These are phyloP conservation scores for Cryphonectria nitschkei DNA, from an alignment of 2,329 filamentous ascomycete species.

Conservation along the genomic window DNA sequence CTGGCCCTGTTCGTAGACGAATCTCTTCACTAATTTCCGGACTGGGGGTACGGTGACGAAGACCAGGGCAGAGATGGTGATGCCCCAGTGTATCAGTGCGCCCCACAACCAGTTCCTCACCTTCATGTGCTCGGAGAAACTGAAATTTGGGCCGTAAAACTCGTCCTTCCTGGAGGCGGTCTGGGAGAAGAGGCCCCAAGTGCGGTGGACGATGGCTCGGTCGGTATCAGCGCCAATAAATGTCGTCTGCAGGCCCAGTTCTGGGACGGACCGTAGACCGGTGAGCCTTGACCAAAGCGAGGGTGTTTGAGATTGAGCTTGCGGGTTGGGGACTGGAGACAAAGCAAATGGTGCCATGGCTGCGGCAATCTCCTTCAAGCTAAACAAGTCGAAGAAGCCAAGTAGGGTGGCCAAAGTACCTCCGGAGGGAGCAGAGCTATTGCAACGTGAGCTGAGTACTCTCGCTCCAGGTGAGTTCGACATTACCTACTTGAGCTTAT, in stretches of 20 bases:
- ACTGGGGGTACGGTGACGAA: slow-evolving; percentile 50
- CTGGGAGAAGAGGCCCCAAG: slow-evolving; percentile 63
- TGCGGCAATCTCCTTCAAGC: slow-evolving; percentile 49
- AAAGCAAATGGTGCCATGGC: slow-evolving; percentile 57
- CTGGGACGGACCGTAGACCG: slow-evolving; percentile 52
- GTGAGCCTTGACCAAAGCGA: slow-evolving; percentile 51
- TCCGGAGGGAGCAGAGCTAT: slow-evolving; percentile 55
- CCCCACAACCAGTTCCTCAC: slow-evolving; percentile 55
- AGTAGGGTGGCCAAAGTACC: slow-evolving; percentile 72
- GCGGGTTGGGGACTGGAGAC: slow-evolving; percentile 57
- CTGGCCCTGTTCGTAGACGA: slow-evolving; percentile 58
- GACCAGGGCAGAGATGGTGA: slow-evolving; percentile 49
- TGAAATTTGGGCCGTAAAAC: slow-evolving; percentile 65
- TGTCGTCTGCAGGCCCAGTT: slow-evolving; percentile 60
- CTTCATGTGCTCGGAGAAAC: slow-evolving; percentile 58
- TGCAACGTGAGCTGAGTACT: background rate
- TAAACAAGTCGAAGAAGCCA: slow-evolving; percentile 57
- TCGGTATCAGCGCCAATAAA: slow-evolving; percentile 56
- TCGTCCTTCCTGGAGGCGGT: slow-evolving; percentile 48
- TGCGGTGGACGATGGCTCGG: slow-evolving; percentile 59
- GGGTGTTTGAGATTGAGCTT: slow-evolving; percentile 36
- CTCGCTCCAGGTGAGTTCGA: background rate
- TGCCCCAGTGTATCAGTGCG: slow-evolving; percentile 52
- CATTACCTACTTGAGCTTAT: slow-evolving; percentile 44
- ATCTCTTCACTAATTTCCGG: slow-evolving; percentile 47